Evolutionary conservation across 176 grass and related monocot genomes (phyloP).

Genomic region (Panicum miliaceum): DNA sequence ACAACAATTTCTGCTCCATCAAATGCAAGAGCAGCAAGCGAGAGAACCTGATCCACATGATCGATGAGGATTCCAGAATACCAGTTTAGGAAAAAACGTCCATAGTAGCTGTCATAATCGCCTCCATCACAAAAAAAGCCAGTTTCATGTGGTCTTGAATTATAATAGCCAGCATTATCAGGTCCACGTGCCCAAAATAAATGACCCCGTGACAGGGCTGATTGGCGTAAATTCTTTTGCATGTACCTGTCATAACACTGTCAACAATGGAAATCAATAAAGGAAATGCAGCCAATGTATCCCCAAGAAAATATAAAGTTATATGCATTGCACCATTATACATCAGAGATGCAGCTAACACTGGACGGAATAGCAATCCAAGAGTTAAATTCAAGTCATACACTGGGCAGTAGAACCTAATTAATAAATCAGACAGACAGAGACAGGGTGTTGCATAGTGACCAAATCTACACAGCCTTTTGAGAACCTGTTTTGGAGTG

Average conservation of each 20-base stretch:
- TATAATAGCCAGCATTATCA: conserved; percentile 93
- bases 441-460: background rate
- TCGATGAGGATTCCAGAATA: conserved; percentile 77
- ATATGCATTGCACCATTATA: conserved; percentile 1
- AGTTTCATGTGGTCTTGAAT: conserved; percentile 88
- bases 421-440: background rate
- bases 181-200: conserved; percentile 90
- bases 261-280: conserved; percentile 39
- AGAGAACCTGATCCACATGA: conserved; percentile 83
- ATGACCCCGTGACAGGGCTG: conserved; percentile 77
- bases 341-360: background rate
- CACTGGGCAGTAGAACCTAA: background rate
- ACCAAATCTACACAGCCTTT: conserved; percentile 6
- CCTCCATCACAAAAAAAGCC: conserved; percentile 92
- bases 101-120: conserved; percentile 89
- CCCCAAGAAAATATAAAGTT: background rate
- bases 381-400: conserved; percentile 20
- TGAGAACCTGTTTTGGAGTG: background rate
- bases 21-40: conserved; percentile 86
- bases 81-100: conserved; percentile 94
- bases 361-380: background rate
- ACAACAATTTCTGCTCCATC: conserved; percentile 79
- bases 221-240: conserved; percentile 75
- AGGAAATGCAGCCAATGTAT: conserved; percentile 41
- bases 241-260: conserved; percentile 95